Conservation (phyloP, 1,284 basidiomycete genomes). For the Blastosporella zonata region DNA sequence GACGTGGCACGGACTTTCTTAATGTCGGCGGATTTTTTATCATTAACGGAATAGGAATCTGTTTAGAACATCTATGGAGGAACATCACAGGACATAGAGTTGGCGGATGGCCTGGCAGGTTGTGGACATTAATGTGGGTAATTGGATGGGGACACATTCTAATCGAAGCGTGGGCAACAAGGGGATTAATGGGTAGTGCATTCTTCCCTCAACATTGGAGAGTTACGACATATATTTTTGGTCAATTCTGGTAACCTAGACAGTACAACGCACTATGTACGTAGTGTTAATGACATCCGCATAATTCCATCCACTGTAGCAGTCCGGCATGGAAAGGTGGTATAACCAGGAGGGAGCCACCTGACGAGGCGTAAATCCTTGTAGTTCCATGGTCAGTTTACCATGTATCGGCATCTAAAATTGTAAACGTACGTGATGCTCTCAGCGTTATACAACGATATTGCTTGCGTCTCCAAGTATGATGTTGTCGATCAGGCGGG, state of each 20-base stretch:
- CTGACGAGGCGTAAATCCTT: too few species aligned
- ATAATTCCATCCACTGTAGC: not conserved
- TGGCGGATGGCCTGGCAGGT: slow-evolving; percentile 42
- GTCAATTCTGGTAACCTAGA: slow-evolving; percentile 14
- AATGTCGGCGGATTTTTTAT: slow-evolving; percentile 53
- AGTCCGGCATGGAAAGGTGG: too few species aligned
- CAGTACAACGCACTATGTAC: not conserved
- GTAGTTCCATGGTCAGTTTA: too few species aligned
- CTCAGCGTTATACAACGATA: slow-evolving; percentile 30
- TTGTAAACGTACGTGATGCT: too few species aligned
- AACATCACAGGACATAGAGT: slow-evolving; percentile 40
- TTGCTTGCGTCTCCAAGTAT: slow-evolving; percentile 56
- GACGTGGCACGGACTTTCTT: slow-evolving; percentile 44
- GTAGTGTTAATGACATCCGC: not conserved
- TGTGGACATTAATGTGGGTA: slow-evolving; percentile 49
- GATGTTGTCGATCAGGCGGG: slow-evolving; percentile 92
- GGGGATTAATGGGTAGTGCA: slow-evolving; percentile 40
- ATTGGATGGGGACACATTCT: slow-evolving; percentile 43
- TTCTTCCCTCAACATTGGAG: slow-evolving; percentile 34
- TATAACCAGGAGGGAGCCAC: too few species aligned
- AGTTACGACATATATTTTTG: slow-evolving; percentile 28
- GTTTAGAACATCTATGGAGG: slow-evolving; percentile 47
- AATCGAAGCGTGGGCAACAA: slow-evolving; percentile 49
- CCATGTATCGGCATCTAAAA: too few species aligned
- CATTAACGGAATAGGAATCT: slow-evolving; percentile 48